phyloP scores from a whole-genome alignment of 2,329 filamentous ascomycete species.

The Alternaria brassicicola region DNA sequence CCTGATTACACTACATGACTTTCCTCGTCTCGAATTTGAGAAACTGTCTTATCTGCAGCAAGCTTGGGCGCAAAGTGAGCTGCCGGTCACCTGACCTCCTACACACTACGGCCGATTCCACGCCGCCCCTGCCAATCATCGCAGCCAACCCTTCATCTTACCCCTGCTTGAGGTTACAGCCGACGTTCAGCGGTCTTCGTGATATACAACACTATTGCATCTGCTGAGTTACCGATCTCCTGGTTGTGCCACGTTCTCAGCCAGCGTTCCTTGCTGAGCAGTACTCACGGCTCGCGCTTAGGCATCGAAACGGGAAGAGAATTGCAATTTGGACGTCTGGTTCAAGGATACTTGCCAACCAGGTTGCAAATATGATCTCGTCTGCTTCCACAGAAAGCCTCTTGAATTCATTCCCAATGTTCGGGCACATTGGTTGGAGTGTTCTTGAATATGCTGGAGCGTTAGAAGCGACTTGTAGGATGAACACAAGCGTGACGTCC shows the following conservation, averaged over 20 bases:
- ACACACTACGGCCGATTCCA: background rate
- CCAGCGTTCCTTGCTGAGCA: conserved; percentile 10
- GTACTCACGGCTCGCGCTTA: conserved; percentile 11
- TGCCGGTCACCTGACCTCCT: conserved; percentile 15
- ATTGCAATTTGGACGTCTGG: conserved; percentile 10
- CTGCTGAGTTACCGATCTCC: conserved; percentile 28
- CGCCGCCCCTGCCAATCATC: background rate
- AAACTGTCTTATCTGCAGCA: conserved; percentile 20
- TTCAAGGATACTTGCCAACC: conserved; percentile 23
- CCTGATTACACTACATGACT: conserved; percentile 25
- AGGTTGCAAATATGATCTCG: conserved; percentile 20
- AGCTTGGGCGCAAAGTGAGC: conserved; percentile 17
- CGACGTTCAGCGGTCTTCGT: conserved; percentile 22
- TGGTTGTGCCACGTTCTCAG: conserved; percentile 31
- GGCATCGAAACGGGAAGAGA: background rate
- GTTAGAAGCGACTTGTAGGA: conserved; percentile 22
- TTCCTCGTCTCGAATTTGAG: conserved; percentile 26
- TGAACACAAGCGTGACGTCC: conserved; percentile 23
- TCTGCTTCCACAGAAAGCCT: conserved; percentile 28
- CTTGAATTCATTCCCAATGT: conserved; percentile 38
- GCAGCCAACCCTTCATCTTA: background rate
- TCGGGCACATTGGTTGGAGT: conserved; percentile 43
- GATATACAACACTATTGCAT: conserved; percentile 30
- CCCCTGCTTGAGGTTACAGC: conserved; percentile 31
- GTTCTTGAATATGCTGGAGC: conserved; percentile 41